Evolutionary conservation across 2,329 filamentous ascomycete species (phyloP), one percentile per base, ranked within the genome.

Genomic region (Epichloe gansuensis): DNA sequence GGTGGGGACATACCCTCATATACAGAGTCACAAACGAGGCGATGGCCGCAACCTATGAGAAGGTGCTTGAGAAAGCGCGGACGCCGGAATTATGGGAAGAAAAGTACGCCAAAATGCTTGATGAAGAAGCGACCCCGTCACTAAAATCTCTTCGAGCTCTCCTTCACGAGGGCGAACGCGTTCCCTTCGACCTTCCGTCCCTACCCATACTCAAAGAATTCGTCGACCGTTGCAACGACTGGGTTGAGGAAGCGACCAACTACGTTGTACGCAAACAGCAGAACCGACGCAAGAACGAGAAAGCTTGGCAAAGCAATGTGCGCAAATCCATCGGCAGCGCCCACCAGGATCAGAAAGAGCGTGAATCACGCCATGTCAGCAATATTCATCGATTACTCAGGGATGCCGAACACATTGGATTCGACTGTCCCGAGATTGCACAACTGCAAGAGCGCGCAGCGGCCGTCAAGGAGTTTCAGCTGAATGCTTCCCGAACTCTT

Each of bases 221-320:
- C 72, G 93, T 98, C 67, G 90, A 95, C 61, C 85, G 88, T 63
- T 97, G 93, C 74, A 94, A 95, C 68, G 90, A 95, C 65, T 96
- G 94, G 87, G 89, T 96, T 57, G 93, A 97, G 63, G 91, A 97
- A 71, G 93, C 93, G 58, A 93, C 88, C 63, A 91, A 87, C 65
- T 98, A 94, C 73, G 95, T 91, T 63, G 91, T 93, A 54, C 87
- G 93, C 61, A 98, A 98, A 73, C 91, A 96, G 72, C 91, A 96
- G 70, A 95, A 94, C 64, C 86, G 93, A 57, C 88, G 91, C 56
- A 97, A 97, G 71, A 95, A 86, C 67, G 91, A 96, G 63, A 93
- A 89, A 64, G 81, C 80, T 45, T 93, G 86, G 82, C 86, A 89
- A 58, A 85, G 81, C 62, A 80, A 83, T 52, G 80, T 80, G 60